Evolutionary conservation across 352 stramenopile genomes (phyloP).

Genomic region (Stramenopiles sp.): DNA sequence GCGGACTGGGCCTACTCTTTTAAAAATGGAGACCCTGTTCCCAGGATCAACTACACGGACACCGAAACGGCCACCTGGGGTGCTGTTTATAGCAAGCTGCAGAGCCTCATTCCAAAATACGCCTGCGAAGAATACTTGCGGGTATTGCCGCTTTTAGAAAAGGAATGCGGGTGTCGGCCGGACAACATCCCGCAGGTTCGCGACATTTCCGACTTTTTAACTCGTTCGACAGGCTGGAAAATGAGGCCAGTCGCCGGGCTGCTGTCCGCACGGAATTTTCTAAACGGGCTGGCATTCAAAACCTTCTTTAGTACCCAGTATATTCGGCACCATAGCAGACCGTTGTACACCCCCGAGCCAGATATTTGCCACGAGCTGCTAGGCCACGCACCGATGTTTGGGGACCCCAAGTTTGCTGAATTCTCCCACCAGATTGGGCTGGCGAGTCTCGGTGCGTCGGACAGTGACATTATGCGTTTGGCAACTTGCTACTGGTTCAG

Average conservation of each 20-base stretch:
- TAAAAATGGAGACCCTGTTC: constrained; percentile 66
- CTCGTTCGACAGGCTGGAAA: constrained; percentile 32
- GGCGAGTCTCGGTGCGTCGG: constrained; percentile 74
- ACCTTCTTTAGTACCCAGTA: constrained; percentile 94
- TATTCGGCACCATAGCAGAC: constrained; percentile 77
- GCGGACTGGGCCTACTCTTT: constrained; percentile 63
- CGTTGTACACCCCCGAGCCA: constrained; percentile 88
- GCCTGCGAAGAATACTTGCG: constrained; percentile 90
- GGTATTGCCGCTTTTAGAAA: constrained; percentile 71
- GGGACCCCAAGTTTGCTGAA: constrained; percentile 86
- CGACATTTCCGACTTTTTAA: constrained; percentile 16
- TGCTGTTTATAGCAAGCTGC: constrained; percentile 74
- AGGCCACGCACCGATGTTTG: constrained; percentile 89
- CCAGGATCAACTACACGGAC: constrained; percentile 73
- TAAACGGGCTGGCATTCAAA: constrained; percentile 90
- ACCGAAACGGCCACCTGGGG: constrained; percentile 56
- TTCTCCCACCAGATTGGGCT: constrained; percentile 90
- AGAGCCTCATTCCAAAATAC: constrained; percentile 71
- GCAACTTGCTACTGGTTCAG: constrained; percentile 95
- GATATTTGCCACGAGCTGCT: constrained; percentile 93
- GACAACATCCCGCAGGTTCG: constrained; percentile 78
- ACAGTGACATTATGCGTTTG: constrained; percentile 79
- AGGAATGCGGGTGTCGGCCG: constrained; percentile 72
- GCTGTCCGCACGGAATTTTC: constrained; percentile 84
- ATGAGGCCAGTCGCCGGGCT: constrained; percentile 80